These are phyloP conservation scores for Dichotomocladium elegans DNA, from an alignment of 371 early-diverging fungal species.

Conservation along the genomic window DNA sequence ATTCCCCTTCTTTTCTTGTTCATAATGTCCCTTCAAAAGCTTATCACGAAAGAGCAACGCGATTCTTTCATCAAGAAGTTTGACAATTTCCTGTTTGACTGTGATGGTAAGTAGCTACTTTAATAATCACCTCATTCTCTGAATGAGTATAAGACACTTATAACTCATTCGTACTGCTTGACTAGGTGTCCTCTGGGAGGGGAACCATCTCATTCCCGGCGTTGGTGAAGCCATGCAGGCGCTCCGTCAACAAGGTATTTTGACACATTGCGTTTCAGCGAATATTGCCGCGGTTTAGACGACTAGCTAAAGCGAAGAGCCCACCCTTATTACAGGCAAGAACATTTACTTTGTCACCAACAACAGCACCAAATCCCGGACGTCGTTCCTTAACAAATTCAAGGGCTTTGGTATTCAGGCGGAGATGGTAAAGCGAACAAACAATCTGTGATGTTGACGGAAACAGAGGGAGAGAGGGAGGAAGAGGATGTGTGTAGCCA, in stretches of 20 bases:
- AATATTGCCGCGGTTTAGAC: too few relatives aligned
- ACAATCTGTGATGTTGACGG: too few relatives aligned
- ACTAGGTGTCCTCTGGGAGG: constrained; percentile 92
- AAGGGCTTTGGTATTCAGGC: constrained; percentile 72
- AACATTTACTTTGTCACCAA: constrained; percentile 92
- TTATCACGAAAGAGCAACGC: constrained; percentile 24
- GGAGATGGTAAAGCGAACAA: constrained; percentile 39
- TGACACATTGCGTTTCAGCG: not conserved
- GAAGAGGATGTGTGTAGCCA: too few relatives aligned
- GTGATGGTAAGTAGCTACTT: constrained; percentile 72
- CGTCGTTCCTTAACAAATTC: constrained; percentile 80
- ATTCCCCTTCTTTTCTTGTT: too few relatives aligned
- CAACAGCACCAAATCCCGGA: constrained; percentile 90
- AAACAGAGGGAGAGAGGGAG: too few relatives aligned
- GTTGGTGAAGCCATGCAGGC: constrained; percentile 66
- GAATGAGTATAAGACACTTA: too few relatives aligned
- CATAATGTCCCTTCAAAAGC: too few relatives aligned
- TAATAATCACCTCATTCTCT: too few relatives aligned
- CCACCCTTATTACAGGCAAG: constrained; percentile 56
- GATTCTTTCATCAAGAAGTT: constrained; percentile 52
- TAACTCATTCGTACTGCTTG: not conserved
- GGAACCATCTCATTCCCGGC: constrained; percentile 62
- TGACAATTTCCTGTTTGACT: constrained; percentile 95
- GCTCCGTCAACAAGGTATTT: constrained; percentile 65
- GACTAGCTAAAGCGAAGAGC: not conserved